Evolutionary conservation across 495 filamentous ascomycete species (phyloP).

Genomic region (Neurospora sp.): DNA sequence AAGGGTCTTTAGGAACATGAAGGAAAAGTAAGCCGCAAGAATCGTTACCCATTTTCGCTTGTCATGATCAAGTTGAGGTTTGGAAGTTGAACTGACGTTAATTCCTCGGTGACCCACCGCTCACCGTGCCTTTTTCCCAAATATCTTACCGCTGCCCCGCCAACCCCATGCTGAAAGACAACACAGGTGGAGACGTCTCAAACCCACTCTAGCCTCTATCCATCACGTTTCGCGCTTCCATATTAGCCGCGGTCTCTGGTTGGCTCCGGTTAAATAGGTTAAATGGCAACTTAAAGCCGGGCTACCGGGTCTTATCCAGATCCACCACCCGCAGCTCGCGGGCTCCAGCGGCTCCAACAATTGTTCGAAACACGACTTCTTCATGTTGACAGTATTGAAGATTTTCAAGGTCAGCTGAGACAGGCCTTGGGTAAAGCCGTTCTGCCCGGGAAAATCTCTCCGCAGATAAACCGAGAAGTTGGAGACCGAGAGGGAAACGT

Average conservation of each 20-base stretch:
- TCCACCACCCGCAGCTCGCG: neutral
- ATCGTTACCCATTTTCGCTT: neutral
- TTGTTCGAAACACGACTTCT: neutral
- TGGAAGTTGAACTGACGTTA: neutral
- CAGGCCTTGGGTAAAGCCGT: neutral
- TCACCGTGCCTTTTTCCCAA: slow-evolving; percentile 1
- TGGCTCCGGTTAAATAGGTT: slow-evolving; percentile 19
- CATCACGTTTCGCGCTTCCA: neutral
- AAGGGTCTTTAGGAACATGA: neutral
- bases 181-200: neutral
- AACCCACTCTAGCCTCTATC: neutral
- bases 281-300: slow-evolving; percentile 20
- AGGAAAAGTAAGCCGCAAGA: neutral
- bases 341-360: slow-evolving; percentile 4
- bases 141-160: neutral
- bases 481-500: neutral
- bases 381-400: neutral
- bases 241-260: slow-evolving; percentile 23
- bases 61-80: neutral
- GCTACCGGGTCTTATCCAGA: slow-evolving; percentile 22
- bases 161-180: neutral
- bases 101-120: neutral
- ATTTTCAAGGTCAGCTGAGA: neutral
- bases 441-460: neutral
- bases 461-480: neutral